phyloP scores from a whole-genome alignment of 768 basidiomycete genomes.

The Suillus lakei region DNA sequence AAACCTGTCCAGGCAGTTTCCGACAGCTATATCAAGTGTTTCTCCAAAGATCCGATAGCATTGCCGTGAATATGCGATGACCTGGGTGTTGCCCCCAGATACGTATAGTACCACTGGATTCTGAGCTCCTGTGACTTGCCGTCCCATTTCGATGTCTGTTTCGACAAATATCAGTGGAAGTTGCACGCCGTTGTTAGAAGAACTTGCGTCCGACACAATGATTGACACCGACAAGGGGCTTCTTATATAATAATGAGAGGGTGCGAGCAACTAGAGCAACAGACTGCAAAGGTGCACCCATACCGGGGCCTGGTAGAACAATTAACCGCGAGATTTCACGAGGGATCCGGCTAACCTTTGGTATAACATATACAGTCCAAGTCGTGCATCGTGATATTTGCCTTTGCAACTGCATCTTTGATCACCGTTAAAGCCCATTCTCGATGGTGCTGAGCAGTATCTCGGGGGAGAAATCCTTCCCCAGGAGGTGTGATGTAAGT shows the following conservation, averaged over 20 bases:
- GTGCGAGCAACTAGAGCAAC: slow-evolving; percentile 94
- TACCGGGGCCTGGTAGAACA: slow-evolving; percentile 81
- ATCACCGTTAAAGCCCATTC: slow-evolving; percentile 90
- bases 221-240: slow-evolving; percentile 97
- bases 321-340: background rate
- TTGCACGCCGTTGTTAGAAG: background rate
- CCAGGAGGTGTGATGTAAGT: slow-evolving; percentile 99
- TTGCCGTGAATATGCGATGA: slow-evolving; percentile 97
- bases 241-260: slow-evolving; percentile 82
- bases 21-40: slow-evolving; percentile 98
- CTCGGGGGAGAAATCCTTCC: slow-evolving; percentile 94
- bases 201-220: slow-evolving; percentile 95
- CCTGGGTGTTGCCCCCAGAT: slow-evolving; percentile 98
- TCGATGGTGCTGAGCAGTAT: slow-evolving; percentile 95
- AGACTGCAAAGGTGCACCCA: slow-evolving; percentile 97
- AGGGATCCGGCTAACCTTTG: slow-evolving; percentile 67
- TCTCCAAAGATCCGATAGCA: slow-evolving; percentile 99
- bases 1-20: slow-evolving; percentile 97
- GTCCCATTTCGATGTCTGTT: slow-evolving; percentile 98
- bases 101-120: slow-evolving; percentile 98
- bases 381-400: slow-evolving; percentile 72
- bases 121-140: slow-evolving; percentile 90
- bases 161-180: slow-evolving; percentile 2
- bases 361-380: slow-evolving; percentile 97
- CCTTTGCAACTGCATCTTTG: slow-evolving; percentile 71